Base-by-base conservation (phyloP, 1,284 basidiomycete genomes). In the Cryptococcus amylolentus region DNA sequence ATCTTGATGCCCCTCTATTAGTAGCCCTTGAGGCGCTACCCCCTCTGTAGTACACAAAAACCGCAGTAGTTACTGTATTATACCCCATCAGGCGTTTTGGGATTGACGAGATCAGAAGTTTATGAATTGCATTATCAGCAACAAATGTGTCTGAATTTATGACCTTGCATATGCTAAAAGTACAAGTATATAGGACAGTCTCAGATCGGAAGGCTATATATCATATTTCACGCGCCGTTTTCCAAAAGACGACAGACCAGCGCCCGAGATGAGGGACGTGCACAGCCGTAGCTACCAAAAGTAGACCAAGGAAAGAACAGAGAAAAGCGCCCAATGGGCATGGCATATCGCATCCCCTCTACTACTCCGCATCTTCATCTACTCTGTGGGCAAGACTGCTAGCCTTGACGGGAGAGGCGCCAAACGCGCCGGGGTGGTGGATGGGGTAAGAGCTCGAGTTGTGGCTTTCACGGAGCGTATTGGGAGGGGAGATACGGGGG, bases 401-500 rank as follows among this genome's bases (percentile, higher is more conserved):
- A 13, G 71, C 68, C 62, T 76, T 76, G 64, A 76, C 73, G 3
- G 74, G 74, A 13, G 70, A 72, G n/a, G 69, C 68, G 35, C 71
- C 70, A 42, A 68, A 67, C 28, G 42, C 52, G 43, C 61, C 63
- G n/a, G 57, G 49, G 28, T 62, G 58, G 52, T 75, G 70, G 49
- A 74, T 74, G 3, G 71, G 70, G 69, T 64, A 75, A 1, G 71
- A 75, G 26, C 69, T 72, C 12, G 66, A 65, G 26, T 56, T 55
- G 35, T 48, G 41, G 40, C 54, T 52, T 35, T 75, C 72, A 51
- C 72, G 58, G 52, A 73, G 54, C 4, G 66, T 70, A 4, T 64
- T 69, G 2, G 73, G 72, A 3, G 73, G 73, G 4, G 72, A 74
- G 50, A 70, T 64, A 38, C 73, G 64, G 10, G 65, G 53, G 52